phyloP scores from a whole-genome alignment of 2,329 filamentous ascomycete species.

The Fusarium concolor region DNA sequence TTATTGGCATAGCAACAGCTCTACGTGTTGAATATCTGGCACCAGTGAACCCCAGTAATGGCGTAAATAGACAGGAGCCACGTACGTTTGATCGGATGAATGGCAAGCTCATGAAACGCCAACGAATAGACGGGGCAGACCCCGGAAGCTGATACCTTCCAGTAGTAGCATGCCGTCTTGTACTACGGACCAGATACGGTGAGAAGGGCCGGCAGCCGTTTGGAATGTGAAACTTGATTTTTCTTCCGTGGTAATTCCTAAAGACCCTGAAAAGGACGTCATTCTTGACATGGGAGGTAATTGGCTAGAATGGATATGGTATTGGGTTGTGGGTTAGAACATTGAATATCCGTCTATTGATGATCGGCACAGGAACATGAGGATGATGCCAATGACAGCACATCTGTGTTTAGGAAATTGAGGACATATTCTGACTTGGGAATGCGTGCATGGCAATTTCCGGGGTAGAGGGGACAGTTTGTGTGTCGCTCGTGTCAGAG shows the following conservation, averaged over 20 bases:
- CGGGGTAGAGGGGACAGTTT: slow-evolving; percentile 1
- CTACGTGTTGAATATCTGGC: slow-evolving; percentile 17
- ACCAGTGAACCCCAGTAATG: slow-evolving; percentile 19
- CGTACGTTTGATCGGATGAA: slow-evolving; percentile 25
- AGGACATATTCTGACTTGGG: slow-evolving; percentile 9
- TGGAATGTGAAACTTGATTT: slow-evolving; percentile 36
- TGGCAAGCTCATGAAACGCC: slow-evolving; percentile 31
- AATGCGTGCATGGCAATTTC: slow-evolving; percentile 11
- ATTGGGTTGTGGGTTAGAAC: not conserved
- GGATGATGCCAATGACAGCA: not conserved
- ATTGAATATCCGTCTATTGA: not conserved
- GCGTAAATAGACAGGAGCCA: slow-evolving; percentile 20
- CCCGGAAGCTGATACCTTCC: not conserved
- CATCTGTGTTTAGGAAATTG: not conserved
- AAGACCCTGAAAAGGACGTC: slow-evolving; percentile 20
- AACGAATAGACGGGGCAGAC: slow-evolving; percentile 9
- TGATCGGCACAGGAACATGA: not conserved
- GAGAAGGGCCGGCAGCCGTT: slow-evolving; percentile 25
- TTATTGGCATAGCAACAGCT: slow-evolving; percentile 19
- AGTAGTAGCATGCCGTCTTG: not conserved
- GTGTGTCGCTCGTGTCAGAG: not conserved
- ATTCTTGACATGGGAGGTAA: slow-evolving; percentile 16
- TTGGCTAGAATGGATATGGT: slow-evolving; percentile 6
- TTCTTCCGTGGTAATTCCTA: slow-evolving; percentile 19
- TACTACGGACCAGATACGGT: slow-evolving; percentile 19